These are phyloP conservation scores for Apiospora phragmitis DNA, from an alignment of 2,329 filamentous ascomycete genomes.

Conservation along the genomic window DNA sequence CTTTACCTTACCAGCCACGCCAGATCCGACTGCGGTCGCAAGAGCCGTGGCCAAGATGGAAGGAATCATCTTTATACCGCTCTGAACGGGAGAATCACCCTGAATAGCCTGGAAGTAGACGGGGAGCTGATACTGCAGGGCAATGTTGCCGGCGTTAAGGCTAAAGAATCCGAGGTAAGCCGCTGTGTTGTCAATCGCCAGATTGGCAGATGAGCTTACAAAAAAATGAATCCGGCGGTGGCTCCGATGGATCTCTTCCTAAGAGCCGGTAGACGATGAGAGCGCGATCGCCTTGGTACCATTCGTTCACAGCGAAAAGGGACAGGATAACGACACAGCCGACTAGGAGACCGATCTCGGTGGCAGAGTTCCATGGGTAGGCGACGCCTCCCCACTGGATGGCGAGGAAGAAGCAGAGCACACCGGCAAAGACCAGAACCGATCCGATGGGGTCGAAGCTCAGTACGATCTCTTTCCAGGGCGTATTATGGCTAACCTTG, in stretches of 20 bases:
- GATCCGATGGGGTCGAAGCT: slow-evolving; percentile 28
- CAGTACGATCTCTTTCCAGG: slow-evolving; percentile 19
- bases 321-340: slow-evolving; percentile 38
- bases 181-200: not conserved
- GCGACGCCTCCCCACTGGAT: slow-evolving; percentile 39
- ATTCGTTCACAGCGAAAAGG: slow-evolving; percentile 39
- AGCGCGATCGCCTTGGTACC: slow-evolving; percentile 34
- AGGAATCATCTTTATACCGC: slow-evolving; percentile 30
- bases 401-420: slow-evolving; percentile 25
- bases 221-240: slow-evolving; percentile 14
- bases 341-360: slow-evolving; percentile 39
- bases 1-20: slow-evolving; percentile 27
- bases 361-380: slow-evolving; percentile 16
- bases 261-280: slow-evolving; percentile 40
- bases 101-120: slow-evolving; percentile 50
- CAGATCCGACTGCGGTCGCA: not conserved
- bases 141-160: slow-evolving; percentile 18
- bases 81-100: slow-evolving; percentile 35
- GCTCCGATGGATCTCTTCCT: slow-evolving; percentile 35
- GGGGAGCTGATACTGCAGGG: slow-evolving; percentile 42
- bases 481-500: not conserved
- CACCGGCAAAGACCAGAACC: slow-evolving; percentile 20
- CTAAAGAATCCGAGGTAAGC: not conserved
- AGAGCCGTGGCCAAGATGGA: slow-evolving; percentile 23
- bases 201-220: slow-evolving; percentile 14